Evolutionary conservation across 1,139 yeast species (phyloP), one percentile per base, ranked within the genome.

Genomic region (Arxiozyma slooffiae): DNA sequence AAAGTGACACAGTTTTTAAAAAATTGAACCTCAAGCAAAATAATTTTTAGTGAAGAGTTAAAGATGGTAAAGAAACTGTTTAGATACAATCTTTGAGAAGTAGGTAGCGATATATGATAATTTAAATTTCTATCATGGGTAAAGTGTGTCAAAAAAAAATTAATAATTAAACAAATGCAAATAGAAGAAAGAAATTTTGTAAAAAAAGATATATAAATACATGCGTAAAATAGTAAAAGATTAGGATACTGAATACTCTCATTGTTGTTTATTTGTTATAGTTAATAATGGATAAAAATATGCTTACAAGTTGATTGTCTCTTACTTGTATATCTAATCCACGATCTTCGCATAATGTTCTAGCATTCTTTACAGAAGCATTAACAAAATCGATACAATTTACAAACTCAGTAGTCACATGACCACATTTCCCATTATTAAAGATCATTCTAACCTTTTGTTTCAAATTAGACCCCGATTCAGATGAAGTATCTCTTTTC

Each of bases 381-480:
- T 59, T 59, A 18, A 63, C 52, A 46, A 59, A 59, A 21, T 51
- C 46, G 16, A 61, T 57, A 42, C 62, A 60, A 39, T 55, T 55
- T 17, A 47, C 50, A 43, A 64, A 47, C 44, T 60, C 53, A 21
- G 58, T 47, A n/a, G 64, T 53, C 14, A 57, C 49, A 40, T 57
- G 54, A 20, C 59, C 55, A 39, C 59, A 54, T 52, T 61, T 64
- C 6, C 67, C 67, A 48, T 61, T 60, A 20, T 53, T 55, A 44
- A 62, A 64, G 3, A 64, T 57, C 48, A 57, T 62, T 42, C 57
- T 60, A 8, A 60, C 56, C 47, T 60, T 58, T 45, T 63, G 67
- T 17, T 61, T 56, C 16, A 38, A 8, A 24, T 26, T 24, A 5
- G 40, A 46, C 21, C 56, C 51, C 11, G 53, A 53, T 26, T 54